Conservation (phyloP, 257 asterid genomes). For the Lycium barbarum region DNA sequence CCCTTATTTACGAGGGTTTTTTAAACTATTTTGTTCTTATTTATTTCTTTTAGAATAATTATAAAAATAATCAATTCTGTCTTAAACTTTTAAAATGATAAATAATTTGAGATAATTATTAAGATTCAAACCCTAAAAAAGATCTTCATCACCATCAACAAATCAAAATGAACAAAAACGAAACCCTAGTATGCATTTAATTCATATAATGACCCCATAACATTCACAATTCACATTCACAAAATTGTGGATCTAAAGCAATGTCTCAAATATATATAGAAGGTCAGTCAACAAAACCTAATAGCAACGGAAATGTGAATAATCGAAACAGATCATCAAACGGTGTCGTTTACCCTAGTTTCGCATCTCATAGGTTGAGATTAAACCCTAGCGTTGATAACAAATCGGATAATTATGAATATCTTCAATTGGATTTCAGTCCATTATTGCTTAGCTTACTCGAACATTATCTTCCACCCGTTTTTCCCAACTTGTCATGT, state of each 20-base stretch:
- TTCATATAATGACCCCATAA: not conserved
- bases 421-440: slow-evolving; percentile 78
- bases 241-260: not conserved
- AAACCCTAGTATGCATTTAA: slow-evolving; percentile 14
- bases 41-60: no score
- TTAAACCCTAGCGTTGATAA: slow-evolving; percentile 82
- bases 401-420: slow-evolving; percentile 77
- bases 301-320: slow-evolving; percentile 35
- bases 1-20: not conserved
- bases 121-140: slow-evolving; percentile 42
- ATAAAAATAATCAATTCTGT: no score
- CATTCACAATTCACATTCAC: not conserved
- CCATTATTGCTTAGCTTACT: slow-evolving; percentile 80
- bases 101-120: no score
- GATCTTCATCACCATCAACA: slow-evolving; percentile 21
- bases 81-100: no score
- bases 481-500: slow-evolving; percentile 58
- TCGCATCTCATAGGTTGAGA: slow-evolving; percentile 58
- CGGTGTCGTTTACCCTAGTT: no score
- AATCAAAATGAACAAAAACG: slow-evolving; percentile 28
- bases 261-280: slow-evolving; percentile 46
- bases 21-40: no score
- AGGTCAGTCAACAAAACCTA: slow-evolving; percentile 27
- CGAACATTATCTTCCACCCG: slow-evolving; percentile 87
- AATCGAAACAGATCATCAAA: slow-evolving; percentile 45